phyloP scores from a whole-genome alignment of 768 basidiomycete genomes.

The Dendrothele bispora region DNA sequence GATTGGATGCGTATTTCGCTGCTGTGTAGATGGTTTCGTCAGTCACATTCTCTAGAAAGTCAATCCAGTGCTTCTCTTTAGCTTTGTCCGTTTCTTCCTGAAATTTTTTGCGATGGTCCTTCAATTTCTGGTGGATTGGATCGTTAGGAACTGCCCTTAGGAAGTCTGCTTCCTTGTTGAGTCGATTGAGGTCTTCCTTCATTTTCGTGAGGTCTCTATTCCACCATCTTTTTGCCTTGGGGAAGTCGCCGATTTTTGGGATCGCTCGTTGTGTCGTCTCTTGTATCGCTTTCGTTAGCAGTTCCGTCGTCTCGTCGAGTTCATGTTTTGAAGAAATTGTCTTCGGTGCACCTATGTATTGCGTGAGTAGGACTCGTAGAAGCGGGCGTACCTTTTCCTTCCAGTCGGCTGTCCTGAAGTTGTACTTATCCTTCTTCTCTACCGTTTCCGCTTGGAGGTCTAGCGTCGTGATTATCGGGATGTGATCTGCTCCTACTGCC shows the following conservation, averaged over 20 bases:
- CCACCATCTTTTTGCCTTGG: not conserved
- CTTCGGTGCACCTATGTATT: not conserved
- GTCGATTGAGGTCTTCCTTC: not conserved
- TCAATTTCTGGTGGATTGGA: not conserved
- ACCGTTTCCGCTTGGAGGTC: no score
- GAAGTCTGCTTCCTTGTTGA: not conserved
- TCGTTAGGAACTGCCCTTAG: not conserved
- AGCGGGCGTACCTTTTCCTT: not conserved
- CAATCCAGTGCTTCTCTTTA: slow-evolving; percentile 22
- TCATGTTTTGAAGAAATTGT: not conserved
- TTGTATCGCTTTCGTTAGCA: not conserved
- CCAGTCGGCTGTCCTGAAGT: not conserved
- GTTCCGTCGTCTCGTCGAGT: not conserved
- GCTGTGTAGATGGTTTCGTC: slow-evolving; percentile 16
- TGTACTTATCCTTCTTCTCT: no score
- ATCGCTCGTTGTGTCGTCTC: not conserved
- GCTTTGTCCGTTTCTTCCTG: not conserved
- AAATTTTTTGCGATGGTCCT: not conserved
- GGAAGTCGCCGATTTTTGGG: not conserved
- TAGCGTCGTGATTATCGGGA: not conserved
- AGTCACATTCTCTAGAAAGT: slow-evolving; percentile 17
- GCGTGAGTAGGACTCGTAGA: not conserved
- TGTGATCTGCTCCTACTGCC: not conserved
- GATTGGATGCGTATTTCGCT: slow-evolving; percentile 1
- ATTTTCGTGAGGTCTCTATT: not conserved